phyloP scores from a whole-genome alignment of 1,284 basidiomycete species.

The Hemileia vastatrix region DNA sequence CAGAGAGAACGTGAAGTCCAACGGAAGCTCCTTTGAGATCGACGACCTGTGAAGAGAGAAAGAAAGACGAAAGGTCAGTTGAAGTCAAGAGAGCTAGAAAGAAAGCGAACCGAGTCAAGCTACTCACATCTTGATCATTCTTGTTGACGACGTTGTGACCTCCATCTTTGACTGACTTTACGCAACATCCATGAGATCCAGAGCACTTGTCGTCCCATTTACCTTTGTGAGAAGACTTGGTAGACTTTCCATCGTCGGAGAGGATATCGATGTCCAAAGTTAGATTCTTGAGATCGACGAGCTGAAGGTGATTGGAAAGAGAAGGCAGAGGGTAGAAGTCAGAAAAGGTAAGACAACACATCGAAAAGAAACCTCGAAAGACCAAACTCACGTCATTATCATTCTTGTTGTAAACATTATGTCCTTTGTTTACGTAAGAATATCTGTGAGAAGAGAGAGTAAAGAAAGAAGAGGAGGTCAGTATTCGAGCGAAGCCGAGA shows the following conservation, averaged over 20 bases:
- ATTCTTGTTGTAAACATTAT: no score
- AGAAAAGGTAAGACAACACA: neutral
- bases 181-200: neutral
- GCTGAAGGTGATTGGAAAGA: neutral
- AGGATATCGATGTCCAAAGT: neutral
- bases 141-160: neutral
- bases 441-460: no score
- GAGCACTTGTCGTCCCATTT: neutral
- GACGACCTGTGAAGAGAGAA: neutral
- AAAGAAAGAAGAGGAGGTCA: no score
- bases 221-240: neutral
- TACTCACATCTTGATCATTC: neutral
- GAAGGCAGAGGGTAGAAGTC: neutral
- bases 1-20: neutral
- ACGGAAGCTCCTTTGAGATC: neutral
- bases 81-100: neutral
- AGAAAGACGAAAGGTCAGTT: neutral
- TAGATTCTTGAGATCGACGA: neutral
- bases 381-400: no score
- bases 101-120: neutral
- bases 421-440: no score
- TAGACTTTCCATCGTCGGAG: neutral
- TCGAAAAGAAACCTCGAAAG: neutral
- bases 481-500: no score
- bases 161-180: neutral